Conservation (phyloP, 2,329 filamentous ascomycete genomes). For the Rhexocercosporidium sp. region DNA sequence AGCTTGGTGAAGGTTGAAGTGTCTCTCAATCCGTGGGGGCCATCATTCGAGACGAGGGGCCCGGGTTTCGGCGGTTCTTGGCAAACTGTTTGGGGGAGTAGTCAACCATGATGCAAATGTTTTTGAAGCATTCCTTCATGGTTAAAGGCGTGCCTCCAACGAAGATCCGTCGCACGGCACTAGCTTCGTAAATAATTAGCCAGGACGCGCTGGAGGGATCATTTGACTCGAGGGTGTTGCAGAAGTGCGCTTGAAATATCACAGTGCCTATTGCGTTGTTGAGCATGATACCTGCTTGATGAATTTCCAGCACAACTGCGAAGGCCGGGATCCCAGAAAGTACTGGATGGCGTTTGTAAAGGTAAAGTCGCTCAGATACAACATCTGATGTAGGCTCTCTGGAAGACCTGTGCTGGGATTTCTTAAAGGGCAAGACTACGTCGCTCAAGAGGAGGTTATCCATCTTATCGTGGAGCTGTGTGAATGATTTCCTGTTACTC, state of each 20-base stretch:
- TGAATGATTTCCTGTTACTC: not conserved
- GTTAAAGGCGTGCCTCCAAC: slow-evolving; percentile 10
- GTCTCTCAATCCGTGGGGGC: slow-evolving; percentile 11
- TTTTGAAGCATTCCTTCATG: slow-evolving; percentile 13
- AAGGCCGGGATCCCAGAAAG: slow-evolving; percentile 24
- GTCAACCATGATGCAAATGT: slow-evolving; percentile 16
- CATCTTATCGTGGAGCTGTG: not conserved
- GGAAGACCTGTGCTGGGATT: not conserved
- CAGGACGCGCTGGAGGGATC: slow-evolving; percentile 5
- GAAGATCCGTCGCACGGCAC: slow-evolving; percentile 17
- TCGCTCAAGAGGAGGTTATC: slow-evolving; percentile 2
- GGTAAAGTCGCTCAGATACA: slow-evolving; percentile 19
- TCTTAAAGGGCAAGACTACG: slow-evolving; percentile 4
- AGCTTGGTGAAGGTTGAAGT: slow-evolving; percentile 4
- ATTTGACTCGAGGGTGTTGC: slow-evolving; percentile 16
- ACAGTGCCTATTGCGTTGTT: slow-evolving; percentile 14
- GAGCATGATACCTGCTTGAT: not conserved
- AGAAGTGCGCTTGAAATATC: slow-evolving; percentile 21
- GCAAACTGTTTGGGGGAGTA: slow-evolving; percentile 11
- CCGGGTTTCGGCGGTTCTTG: not conserved
- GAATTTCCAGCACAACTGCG: not conserved
- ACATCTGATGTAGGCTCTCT: not conserved
- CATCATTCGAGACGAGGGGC: slow-evolving; percentile 11
- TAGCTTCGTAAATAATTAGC: slow-evolving; percentile 20
- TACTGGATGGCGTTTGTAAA: slow-evolving; percentile 23